phyloP scores from a whole-genome alignment of 1,284 basidiomycete genomes.

The Irpex sp. region DNA sequence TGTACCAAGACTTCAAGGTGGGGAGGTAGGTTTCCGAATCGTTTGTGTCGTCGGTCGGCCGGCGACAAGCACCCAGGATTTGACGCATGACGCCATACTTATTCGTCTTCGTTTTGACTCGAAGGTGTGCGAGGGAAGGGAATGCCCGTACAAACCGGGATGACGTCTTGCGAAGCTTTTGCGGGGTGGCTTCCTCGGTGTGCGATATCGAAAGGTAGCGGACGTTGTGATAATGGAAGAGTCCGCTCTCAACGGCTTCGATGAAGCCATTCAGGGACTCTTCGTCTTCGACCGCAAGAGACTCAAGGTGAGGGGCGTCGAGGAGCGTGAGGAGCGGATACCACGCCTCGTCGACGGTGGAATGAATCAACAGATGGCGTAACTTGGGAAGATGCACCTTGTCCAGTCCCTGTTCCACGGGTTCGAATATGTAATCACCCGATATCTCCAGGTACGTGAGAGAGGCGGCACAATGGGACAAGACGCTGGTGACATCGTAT shows the following conservation, averaged over 20 bases:
- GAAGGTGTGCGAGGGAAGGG: neutral
- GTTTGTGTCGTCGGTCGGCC: neutral
- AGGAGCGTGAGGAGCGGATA: neutral
- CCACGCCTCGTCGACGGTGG: neutral
- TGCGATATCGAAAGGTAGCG: neutral
- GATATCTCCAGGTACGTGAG: neutral
- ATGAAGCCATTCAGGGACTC: constrained; percentile 1
- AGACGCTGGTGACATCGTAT: neutral
- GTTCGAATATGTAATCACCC: neutral
- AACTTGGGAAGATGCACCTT: neutral
- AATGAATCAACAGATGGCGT: neutral
- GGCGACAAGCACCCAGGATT: neutral
- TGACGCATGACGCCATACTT: constrained; percentile 1
- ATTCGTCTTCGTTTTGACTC: neutral
- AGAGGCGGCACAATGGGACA: neutral
- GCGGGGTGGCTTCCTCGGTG: neutral
- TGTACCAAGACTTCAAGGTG: neutral
- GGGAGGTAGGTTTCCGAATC: neutral
- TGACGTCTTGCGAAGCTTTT: neutral
- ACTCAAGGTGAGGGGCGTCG: neutral
- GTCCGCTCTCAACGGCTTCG: neutral
- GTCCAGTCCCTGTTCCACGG: neutral
- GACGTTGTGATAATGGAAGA: neutral
- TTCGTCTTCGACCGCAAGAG: constrained; percentile 1
- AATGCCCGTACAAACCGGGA: neutral